Evolutionary conservation across 2,329 filamentous ascomycete genomes (phyloP), one percentile per base, ranked within the genome.

Genomic region (Alternaria postmessia): DNA sequence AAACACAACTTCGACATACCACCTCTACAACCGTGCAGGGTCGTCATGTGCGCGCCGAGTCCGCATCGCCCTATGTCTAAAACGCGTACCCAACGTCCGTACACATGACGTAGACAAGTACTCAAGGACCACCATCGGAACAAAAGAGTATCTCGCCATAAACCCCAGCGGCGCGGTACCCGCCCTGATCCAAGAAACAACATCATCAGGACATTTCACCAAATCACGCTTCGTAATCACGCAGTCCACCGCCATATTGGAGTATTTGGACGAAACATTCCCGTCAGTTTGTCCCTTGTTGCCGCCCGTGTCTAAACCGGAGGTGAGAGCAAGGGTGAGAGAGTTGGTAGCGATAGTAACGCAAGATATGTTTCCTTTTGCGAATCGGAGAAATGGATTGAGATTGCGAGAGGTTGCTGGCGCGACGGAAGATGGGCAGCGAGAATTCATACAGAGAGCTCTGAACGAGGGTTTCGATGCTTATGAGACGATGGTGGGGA

Each of bases 21-120:
- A 75, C 1, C 82, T 89, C 9, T 83, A 89, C 78, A 85, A 82
- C 61, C 89, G 88, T 78, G 88, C 85, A 76, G 82, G 86, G 63
- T 89, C 87, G 48, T 88, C 86, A 16, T 89, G 87, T 77, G 85
- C 86, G 1, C 86, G 84, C 0, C 84, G 88, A 12, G 78, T 90
- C 5, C 86, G 46, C 86, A 89, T 89, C 60, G 85, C 86, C 11
- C 78, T 88, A 1, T 78, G 85, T 56, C 78, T 87, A 51, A 89
- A 89, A 24, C 2, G 18, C 1, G 16, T 57, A 4, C 30, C 34
- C 24, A 56, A 57, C 11, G 7, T 26, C 1, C 85, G 88, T 67
- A 82, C 88, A 6, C 79, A 87, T 61, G 82, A 84, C 51, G 75
- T 79, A 62, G 84, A 88, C 46, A 49, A 87, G 89, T 46, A 69